These are phyloP conservation scores for Phialophora macrospora DNA, from an alignment of 2,329 filamentous ascomycete species.

Conservation along the genomic window DNA sequence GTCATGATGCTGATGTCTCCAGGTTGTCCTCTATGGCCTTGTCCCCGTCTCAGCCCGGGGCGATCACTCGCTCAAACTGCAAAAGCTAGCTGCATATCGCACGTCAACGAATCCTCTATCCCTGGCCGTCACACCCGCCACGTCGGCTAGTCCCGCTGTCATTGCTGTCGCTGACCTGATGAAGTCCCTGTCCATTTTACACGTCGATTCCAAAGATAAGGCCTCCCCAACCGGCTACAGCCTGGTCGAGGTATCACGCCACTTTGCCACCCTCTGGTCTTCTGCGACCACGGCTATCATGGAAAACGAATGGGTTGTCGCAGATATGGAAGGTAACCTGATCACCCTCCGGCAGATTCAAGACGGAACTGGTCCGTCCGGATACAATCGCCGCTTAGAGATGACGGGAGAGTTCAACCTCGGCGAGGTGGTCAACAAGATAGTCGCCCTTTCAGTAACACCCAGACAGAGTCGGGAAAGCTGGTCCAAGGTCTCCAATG, in stretches of 20 bases:
- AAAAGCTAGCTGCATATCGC: slow-evolving; percentile 75
- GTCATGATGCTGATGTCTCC: slow-evolving; percentile 6
- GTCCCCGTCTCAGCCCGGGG: slow-evolving; percentile 41
- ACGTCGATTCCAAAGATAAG: slow-evolving; percentile 59
- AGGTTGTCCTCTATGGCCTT: slow-evolving; percentile 65
- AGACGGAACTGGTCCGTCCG: slow-evolving; percentile 62
- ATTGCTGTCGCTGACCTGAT: slow-evolving; percentile 91
- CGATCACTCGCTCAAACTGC: slow-evolving; percentile 56
- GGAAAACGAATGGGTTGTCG: slow-evolving; percentile 76
- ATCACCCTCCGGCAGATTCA: slow-evolving; percentile 66
- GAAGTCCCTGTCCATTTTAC: slow-evolving; percentile 83
- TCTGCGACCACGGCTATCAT: slow-evolving; percentile 77
- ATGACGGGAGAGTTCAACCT: slow-evolving; percentile 81
- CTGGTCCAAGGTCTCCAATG: background rate
- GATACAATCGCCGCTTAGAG: slow-evolving; percentile 71
- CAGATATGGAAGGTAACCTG: slow-evolving; percentile 87
- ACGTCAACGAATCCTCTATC: slow-evolving; percentile 84
- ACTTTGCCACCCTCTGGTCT: slow-evolving; percentile 80
- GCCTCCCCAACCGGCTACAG: slow-evolving; percentile 24
- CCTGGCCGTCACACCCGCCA: slow-evolving; percentile 67
- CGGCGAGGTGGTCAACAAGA: slow-evolving; percentile 91
- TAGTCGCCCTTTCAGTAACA: slow-evolving; percentile 68
- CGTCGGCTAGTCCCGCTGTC: slow-evolving; percentile 52
- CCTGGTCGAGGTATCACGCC: slow-evolving; percentile 75
- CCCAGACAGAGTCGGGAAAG: slow-evolving; percentile 13